Base-by-base conservation (phyloP, 805 yeast species). In the Yarrowia sp. region DNA sequence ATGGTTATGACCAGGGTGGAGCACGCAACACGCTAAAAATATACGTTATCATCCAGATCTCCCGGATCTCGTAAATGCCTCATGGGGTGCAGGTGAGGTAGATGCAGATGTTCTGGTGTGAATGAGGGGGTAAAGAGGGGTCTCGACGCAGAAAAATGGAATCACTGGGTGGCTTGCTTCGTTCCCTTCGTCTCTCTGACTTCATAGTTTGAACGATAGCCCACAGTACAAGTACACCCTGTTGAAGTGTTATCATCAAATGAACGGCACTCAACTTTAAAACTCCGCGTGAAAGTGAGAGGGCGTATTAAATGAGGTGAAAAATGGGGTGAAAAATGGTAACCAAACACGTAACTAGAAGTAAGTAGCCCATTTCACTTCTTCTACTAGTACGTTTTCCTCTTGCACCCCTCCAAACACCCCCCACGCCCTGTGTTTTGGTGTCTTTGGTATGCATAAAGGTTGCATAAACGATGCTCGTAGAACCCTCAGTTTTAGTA, bases 211-310 rank as follows among this genome's bases (percentile, higher is more conserved):
- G 30, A 20, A 6, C 15, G 49, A 44, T 20, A 44, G 49, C 49
- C 49, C 49, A 20, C 49, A 44, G 19, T 10, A 42, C 46, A 47
- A 44, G 19, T 10, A 42, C 46, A 47, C 39, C 55, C 55, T 49
- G 55, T 33, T 9, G 14, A 24, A 7, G 3, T 52, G 43, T 52
- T 52, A 38, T 52, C 58, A 52, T 36, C 58, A 52, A 52, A 52
- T 52, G 58, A 52, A 52, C 42, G 58, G 58, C 58, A 38, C 58
- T n/a, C 43, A 52, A 52, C 58, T 52, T 38, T 38, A 52, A 52
- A 34, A 9, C 3, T 20, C 43, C 43, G 58, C 58, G 58, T 38
- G 42, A 20, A 52, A 52, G 24, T 44, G 9, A 13, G 4, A 13
- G 49, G 12, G 33, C 10, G 30, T 6, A 1, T 13, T 4, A 44